Evolutionary conservation across 2,329 filamentous ascomycete genomes (phyloP), one percentile per base, ranked within the genome.

Genomic region (Alternaria metachromatica): DNA sequence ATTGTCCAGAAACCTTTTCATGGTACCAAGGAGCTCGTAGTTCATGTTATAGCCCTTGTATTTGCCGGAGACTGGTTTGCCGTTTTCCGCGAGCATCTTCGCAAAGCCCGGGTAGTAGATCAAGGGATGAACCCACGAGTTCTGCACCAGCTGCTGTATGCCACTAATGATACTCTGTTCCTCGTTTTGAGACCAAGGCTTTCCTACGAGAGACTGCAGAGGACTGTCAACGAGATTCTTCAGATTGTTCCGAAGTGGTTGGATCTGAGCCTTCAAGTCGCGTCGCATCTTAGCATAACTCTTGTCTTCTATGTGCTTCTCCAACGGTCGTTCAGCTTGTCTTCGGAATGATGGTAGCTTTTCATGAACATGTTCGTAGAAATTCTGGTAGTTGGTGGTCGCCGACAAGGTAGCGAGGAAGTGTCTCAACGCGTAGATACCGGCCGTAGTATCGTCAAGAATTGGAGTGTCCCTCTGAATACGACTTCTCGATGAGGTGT

Each of bases 1-100:
- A 10, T 15, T 21, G 9, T 64, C 15, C 18, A 62, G 26, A 25
- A 56, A 55, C 3, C 21, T 12, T 6, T 49, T 15, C 51, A 67
- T 55, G 0, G 30, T 45, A 8, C 26, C 13, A 5, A 67, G 53
- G 11, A 67, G 57, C 7, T 66, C 63, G 0, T 56, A 7, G 30
- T 71, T 71, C 13, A 71, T 18, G 18, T 66, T 67, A 0, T 15
- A 18, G 4, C 63, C 63, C 4, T 15, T 23, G 1, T 48, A 64
- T 21, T 33, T 37, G 2, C 66, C 64, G 23, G 60, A 64, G 11
- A 57, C 28, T 0, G 64, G 66, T 5, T 69, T 68, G 3, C 66
- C 64, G 18, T 65, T 66, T 33, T 65, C 63, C 18, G 45, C 28
- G 6, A 67, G 48, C 56, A 67, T 69, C 26, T 66, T 71, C 4